Evolutionary conservation across 352 stramenopile species (phyloP), one percentile per base, ranked within the genome.

Genomic region (Globisporangium abappressorium): DNA sequence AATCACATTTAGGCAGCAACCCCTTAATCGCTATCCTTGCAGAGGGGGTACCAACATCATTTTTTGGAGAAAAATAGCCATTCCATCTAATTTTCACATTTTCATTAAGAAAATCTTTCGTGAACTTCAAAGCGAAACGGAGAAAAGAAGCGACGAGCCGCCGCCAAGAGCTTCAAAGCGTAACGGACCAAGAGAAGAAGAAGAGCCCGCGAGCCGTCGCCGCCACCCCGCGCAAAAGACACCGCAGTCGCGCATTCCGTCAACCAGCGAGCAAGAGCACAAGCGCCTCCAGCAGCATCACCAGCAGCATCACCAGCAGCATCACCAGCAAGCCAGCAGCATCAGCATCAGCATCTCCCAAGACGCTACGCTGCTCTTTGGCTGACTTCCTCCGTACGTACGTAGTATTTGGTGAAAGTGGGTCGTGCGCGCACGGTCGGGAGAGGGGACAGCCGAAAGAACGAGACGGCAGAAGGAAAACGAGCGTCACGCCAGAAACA

Each of bases 351-450:
- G 54, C 28, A 22, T 43, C 30, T 15, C 43, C 54, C 28, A 20
- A 22, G 41, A 30, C 56, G 56, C 56, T 49, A 62, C 56, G 56
- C 56, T 62, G 56, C 56, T 22, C 33, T 30, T n/a, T 59, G 15
- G 54, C 56, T 62, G 33, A 62, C 55, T 60, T 60, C 55, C 24
- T 60, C 55, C 54, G 54, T 34, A 26, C 54, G 34, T 43, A 33
- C 55, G 30, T 60, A 60, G 28, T 60, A 41, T 11, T 18, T 26
- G 20, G 26, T 28, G 54, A 43, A 34, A 43, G 54, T 33, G 53
- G 8, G 47, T 38, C 33, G 53, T 46, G 38, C 38, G 38, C 12
- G 12, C 38, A 18, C 38, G 5, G 43, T 56, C n/a, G 49, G 49
- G 49, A 56, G 49, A 56, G 49, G 46, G 22, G 49, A 56, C 49